Evolutionary conservation across 208 protist species (phyloP).

Genomic region (Angomonas ambiguus): DNA sequence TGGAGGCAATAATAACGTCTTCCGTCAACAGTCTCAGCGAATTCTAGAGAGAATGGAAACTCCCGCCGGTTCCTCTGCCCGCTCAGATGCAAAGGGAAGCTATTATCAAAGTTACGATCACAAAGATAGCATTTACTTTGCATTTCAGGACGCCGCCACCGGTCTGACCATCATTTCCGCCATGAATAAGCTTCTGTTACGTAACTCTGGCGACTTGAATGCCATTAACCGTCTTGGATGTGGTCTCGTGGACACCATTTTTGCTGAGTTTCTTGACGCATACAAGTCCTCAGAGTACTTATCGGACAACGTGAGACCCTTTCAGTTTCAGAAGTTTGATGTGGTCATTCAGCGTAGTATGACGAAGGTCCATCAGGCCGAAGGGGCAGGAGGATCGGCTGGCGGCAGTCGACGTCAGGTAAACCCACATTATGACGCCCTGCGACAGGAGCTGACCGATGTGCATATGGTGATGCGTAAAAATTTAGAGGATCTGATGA

Average conservation of each 20-base stretch:
- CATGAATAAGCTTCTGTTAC: slow-evolving; percentile 85
- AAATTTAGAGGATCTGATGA: slow-evolving; percentile 89
- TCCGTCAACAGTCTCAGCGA: slow-evolving; percentile 77
- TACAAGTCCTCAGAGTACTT: slow-evolving; percentile 54
- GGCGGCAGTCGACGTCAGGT: slow-evolving; percentile 44
- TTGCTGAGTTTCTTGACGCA: slow-evolving; percentile 68
- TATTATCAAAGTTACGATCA: slow-evolving; percentile 91
- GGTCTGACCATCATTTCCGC: slow-evolving; percentile 84
- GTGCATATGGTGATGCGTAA: slow-evolving; percentile 90
- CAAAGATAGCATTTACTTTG: slow-evolving; percentile 87
- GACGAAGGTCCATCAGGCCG: slow-evolving; percentile 57
- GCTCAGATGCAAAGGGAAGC: slow-evolving; percentile 42
- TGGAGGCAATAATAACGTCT: slow-evolving; percentile 52
- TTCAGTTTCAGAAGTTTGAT: slow-evolving; percentile 90
- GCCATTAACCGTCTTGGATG: slow-evolving; percentile 80
- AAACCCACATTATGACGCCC: slow-evolving; percentile 69
- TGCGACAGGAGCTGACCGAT: slow-evolving; percentile 82
- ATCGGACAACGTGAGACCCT: slow-evolving; percentile 53
- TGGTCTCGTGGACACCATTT: slow-evolving; percentile 72
- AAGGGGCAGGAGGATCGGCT: slow-evolving; percentile 20
- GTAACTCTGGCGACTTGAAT: slow-evolving; percentile 66
- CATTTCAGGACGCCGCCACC: slow-evolving; percentile 81
- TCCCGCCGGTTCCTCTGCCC: slow-evolving; percentile 44
- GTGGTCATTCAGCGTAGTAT: slow-evolving; percentile 74
- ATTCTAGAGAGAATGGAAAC: slow-evolving; percentile 83